These are phyloP conservation scores for Pichia sp. DNA, from an alignment of 1,139 yeast genomes.

Conservation along the genomic window DNA sequence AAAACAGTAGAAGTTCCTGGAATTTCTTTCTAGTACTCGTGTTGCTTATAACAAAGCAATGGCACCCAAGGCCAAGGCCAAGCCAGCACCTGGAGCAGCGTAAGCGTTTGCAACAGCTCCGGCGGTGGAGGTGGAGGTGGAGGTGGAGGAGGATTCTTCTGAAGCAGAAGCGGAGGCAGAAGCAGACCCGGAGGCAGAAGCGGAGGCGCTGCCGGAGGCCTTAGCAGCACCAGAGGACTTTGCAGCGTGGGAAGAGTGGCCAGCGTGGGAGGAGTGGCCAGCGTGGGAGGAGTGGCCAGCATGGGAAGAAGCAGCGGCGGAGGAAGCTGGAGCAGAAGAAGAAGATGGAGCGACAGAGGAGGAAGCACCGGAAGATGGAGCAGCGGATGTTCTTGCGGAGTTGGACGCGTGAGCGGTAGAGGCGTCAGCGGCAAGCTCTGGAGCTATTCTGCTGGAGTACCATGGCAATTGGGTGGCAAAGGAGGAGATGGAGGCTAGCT, in stretches of 20 bases:
- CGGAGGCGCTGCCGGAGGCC: background rate
- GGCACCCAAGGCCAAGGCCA: constrained; percentile 20
- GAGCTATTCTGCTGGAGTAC: constrained; percentile 39
- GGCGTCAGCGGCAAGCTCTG: constrained; percentile 23
- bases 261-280: constrained; percentile 14
- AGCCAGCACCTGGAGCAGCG: constrained; percentile 18
- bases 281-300: constrained; percentile 11
- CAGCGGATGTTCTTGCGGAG: constrained; percentile 22
- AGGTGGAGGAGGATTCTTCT: constrained; percentile 12
- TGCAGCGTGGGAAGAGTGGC: constrained; percentile 12
- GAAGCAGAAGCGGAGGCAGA: background rate
- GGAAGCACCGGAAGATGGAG: constrained; percentile 25
- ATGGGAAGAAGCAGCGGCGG: constrained; percentile 16
- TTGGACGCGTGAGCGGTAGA: constrained; percentile 22
- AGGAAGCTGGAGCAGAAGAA: constrained; percentile 22
- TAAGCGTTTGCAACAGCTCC: constrained; percentile 19
- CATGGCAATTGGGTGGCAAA: constrained; percentile 41
- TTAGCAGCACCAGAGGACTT: background rate
- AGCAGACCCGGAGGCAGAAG: constrained; percentile 6
- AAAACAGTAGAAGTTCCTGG: background rate
- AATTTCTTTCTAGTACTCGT: no score
- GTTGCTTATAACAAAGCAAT: constrained; percentile 20
- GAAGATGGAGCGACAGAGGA: constrained; percentile 18
- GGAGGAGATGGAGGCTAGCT: constrained; percentile 26
- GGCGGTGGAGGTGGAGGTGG: constrained; percentile 11